Percentiles rank a stretch among this genome's conserved stretches.
These are phyloP conservation scores for Cryphonectria japonica DNA, from an alignment of 2,329 filamentous ascomycete genomes.

Conservation along the genomic window DNA sequence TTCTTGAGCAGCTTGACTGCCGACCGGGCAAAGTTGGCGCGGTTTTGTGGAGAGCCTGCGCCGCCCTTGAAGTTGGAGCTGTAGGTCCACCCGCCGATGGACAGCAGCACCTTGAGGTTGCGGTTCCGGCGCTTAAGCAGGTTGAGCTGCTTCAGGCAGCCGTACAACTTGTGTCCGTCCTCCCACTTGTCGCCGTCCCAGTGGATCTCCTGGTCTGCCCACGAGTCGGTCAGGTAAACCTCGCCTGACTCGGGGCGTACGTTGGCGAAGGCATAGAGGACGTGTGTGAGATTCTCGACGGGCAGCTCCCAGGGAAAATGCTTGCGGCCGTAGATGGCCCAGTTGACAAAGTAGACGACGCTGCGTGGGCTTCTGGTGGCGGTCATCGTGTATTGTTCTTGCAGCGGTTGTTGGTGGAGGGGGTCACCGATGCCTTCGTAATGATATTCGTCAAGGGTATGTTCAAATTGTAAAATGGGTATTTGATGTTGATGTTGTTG, in stretches of 20 bases:
- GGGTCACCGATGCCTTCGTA: conserved; percentile 14
- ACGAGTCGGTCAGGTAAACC: conserved; percentile 67
- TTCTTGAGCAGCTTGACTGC: conserved; percentile 78
- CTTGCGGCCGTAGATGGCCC: conserved; percentile 86
- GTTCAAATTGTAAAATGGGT: conserved; percentile 17
- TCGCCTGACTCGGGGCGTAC: conserved; percentile 78
- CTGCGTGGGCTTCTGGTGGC: conserved; percentile 58
- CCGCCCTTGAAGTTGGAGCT: conserved; percentile 79
- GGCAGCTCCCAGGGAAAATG: conserved; percentile 86
- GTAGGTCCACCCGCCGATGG: conserved; percentile 93
- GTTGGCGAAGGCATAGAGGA: conserved; percentile 92
- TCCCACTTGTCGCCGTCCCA: conserved; percentile 72
- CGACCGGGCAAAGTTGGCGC: conserved; percentile 71
- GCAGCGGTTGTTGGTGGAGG: conserved; percentile 16
- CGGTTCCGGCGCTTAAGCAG: conserved; percentile 81
- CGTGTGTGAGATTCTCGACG: conserved; percentile 79
- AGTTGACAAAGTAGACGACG: conserved; percentile 77
- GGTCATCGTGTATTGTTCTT: conserved; percentile 42
- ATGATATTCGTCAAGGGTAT: conserved; percentile 20
- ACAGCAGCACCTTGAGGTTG: conserved; percentile 82
- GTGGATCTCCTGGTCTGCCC: conserved; percentile 75
- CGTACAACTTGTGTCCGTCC: conserved; percentile 83
- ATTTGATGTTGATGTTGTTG: conserved; percentile 12
- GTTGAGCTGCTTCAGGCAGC: conserved; percentile 86
- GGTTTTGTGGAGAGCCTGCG: conserved; percentile 70